Base-by-base conservation (phyloP, 1,284 basidiomycete genomes). In the Trametes pubescens region DNA sequence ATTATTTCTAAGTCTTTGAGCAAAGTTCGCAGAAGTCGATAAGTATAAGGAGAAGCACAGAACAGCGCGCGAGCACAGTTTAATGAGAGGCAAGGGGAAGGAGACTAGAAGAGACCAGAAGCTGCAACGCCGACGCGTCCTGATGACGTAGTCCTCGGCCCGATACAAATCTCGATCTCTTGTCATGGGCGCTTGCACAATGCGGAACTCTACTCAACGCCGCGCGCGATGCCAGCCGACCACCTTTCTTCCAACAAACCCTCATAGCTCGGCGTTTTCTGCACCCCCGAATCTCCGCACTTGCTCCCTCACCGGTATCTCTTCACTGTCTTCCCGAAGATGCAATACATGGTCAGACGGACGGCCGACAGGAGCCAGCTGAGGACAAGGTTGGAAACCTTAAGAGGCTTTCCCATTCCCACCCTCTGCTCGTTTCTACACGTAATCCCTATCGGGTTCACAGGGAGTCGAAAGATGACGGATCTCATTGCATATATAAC, bases 81-180 rank as follows among this genome's bases (percentile, higher is more conserved):
- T 8, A 11, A 24, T 24, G 44, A 9, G 21, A 7, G 22, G 10
- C n/a, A 21, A 37, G 32, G 37, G 51, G 9, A 48, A 21, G n/a
- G 43, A 47, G 21, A 26, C 35, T 40, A 9, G 35, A 53, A 53
- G 24, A 21, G 24, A 53, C 43, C 13, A 44, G 43, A 44, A 44
- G 21, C 35, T 32, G 21, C 37, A 40, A 57, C 37, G 57, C 34
- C 14, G 22, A 58, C 35, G 57, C 57, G 57, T 58, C 48, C 47
- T 22, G 57, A 40, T 49, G 57, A 58, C 47, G 47, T n/a, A 38
- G n/a, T 21, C 26, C 14, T 21, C 46, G n/a, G 21, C 51, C 52
- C 37, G 37, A 54, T 54, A 7, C 52, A 16, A 10, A 43, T 43
- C 52, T 53, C 51, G 51, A 53, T 53, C 51, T 16, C 9, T 14